Evolutionary conservation across 2,329 filamentous ascomycete species (phyloP).

Genomic region (Fusarium veterinarium): DNA sequence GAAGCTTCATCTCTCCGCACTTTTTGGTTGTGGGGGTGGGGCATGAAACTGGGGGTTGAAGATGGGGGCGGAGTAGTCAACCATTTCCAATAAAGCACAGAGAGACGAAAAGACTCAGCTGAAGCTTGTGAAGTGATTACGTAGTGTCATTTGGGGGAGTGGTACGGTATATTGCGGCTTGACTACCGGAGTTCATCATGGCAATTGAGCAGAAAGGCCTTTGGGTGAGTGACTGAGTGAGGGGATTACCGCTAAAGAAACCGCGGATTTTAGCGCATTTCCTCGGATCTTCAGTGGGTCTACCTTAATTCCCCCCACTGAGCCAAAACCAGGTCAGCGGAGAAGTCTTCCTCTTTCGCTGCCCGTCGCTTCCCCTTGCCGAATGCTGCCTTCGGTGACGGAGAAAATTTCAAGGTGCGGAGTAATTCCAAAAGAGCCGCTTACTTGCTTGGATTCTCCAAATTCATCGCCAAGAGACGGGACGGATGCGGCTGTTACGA

Average conservation of each 20-base stretch:
- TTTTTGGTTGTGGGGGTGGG: constrained; percentile 39
- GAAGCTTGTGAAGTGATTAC: neutral
- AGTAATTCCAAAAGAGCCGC: neutral
- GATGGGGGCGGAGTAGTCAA: constrained; percentile 21
- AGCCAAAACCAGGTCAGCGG: neutral
- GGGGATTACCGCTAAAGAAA: neutral
- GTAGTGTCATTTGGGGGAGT: neutral
- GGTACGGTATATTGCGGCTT: neutral
- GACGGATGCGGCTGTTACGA: neutral
- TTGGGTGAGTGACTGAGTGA: neutral
- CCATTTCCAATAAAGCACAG: neutral
- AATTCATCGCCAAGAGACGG: constrained; percentile 16
- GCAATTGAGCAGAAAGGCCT: neutral
- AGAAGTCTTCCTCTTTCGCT: neutral
- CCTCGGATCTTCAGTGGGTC: neutral
- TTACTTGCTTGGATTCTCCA: constrained; percentile 17
- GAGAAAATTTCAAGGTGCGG: neutral
- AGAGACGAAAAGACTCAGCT: neutral
- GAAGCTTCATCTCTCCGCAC: constrained; percentile 29
- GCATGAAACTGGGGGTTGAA: constrained; percentile 7
- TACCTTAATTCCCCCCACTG: constrained; percentile 2
- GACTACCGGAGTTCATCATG: neutral
- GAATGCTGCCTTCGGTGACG: neutral
- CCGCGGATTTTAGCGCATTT: neutral
- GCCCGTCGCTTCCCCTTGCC: neutral